Evolutionary conservation across 495 filamentous ascomycete species (phyloP), one percentile per base, ranked within the genome.

Genomic region (Penicillium flavigenum): DNA sequence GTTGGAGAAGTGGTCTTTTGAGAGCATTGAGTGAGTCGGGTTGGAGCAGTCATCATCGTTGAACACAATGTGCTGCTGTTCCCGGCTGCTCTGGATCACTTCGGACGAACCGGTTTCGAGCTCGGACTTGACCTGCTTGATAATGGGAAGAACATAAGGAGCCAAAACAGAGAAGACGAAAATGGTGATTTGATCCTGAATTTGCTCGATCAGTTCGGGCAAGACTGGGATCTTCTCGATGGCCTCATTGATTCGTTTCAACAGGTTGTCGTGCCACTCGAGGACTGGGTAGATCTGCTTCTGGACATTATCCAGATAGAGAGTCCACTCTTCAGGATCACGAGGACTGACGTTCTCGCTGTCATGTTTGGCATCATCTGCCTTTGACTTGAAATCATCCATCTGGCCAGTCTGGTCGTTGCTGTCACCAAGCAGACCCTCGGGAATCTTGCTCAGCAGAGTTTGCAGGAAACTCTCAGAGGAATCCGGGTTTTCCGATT

Each of bases 11-110:
- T 96, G 91, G 63, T 96, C 92, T 77, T 96, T 96, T 43, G 89
- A 89, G 19, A 96, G 81, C 92, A 96, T 96, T n/a, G 88, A 92
- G 70, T 96, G 92, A 10, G 92, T 96, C 8, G 92, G 92, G 65
- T 96, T 86, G 20, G 83, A 82, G 48, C 71, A 87, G 38, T 76
- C 44, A 59, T 92, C 86, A 61, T 96, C 86, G n/a, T 87, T 64
- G 72, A 95, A 96, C 27, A 96, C 90, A 51, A 91, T 81, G 60
- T 86, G 83, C 70, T 96, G 92, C 69, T 91, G 84, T 41, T 88
- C 82, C 66, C 85, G 81, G 67, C 87, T 89, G 69, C 82, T 87
- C 58, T 88, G 80, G 56, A 96, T 96, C 59, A 96, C 85, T 67
- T 95, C 91, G 2, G 81, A 82, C n/a, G 89, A 88, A 9, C 91